Evolutionary conservation across 225 moss, liverwort and hornwort species (phyloP).

Genomic region (Straminergon stramineum): DNA sequence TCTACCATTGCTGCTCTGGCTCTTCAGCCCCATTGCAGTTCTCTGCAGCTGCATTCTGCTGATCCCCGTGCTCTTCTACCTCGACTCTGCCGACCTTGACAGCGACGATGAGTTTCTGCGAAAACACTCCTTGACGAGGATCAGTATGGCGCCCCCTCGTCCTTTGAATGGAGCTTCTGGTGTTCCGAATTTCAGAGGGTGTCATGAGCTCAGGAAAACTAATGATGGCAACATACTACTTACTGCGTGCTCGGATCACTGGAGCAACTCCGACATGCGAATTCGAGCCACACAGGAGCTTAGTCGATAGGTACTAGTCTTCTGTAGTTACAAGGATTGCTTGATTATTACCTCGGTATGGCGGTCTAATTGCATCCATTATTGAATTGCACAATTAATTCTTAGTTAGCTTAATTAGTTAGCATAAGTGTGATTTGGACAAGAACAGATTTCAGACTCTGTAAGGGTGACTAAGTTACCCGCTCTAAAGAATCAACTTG

Average conservation of each 20-base stretch:
- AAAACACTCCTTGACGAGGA: not conserved
- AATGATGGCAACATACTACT: not conserved
- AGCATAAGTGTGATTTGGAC: not conserved
- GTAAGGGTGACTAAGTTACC: not conserved
- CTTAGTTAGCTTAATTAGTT: not conserved
- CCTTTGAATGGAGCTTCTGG: not conserved
- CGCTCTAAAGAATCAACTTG: not conserved
- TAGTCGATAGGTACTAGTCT: not conserved
- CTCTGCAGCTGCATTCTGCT: constrained; percentile 12
- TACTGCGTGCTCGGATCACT: not conserved
- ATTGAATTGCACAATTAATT: not conserved
- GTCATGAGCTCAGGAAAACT: not conserved
- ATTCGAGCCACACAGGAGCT: constrained; percentile 3
- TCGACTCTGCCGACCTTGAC: constrained; percentile 28
- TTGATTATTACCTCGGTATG: not conserved
- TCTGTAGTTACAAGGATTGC: not conserved
- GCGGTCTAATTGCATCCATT: not conserved
- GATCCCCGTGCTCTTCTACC: constrained; percentile 25
- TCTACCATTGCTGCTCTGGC: constrained; percentile 35
- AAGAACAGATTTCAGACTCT: not conserved
- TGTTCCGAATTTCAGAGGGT: not conserved
- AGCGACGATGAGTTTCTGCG: constrained; percentile 16
- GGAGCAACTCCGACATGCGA: constrained; percentile 11
- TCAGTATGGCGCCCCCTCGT: not conserved
- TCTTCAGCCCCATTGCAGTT: constrained; percentile 51